Evolutionary conservation across 2,329 filamentous ascomycete genomes (phyloP).

Genomic region (Aspergillus sp.): DNA sequence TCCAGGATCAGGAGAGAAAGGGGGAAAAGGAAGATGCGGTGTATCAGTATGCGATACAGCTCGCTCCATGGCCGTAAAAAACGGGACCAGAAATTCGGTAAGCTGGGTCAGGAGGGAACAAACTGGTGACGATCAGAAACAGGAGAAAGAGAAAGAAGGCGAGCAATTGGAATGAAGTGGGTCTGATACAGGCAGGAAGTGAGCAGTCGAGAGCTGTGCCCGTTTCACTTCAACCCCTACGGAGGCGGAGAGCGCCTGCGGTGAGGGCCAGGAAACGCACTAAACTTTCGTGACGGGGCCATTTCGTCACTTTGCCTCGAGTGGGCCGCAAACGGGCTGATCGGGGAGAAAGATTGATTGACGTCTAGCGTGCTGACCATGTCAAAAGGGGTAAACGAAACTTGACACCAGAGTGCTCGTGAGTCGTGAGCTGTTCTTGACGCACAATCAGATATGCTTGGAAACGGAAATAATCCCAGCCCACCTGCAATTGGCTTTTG

Average conservation of each 20-base stretch:
- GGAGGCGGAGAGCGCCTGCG: conserved; percentile 9
- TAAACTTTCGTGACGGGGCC: not conserved
- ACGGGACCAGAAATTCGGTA: conserved; percentile 1
- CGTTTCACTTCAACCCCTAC: conserved; percentile 1
- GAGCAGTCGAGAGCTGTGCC: conserved; percentile 17
- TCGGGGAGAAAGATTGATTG: conserved; percentile 20
- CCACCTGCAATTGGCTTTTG: not conserved
- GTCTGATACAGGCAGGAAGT: conserved; percentile 15
- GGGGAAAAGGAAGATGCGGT: conserved; percentile 6
- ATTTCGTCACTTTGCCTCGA: conserved; percentile 16
- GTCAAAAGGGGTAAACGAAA: conserved; percentile 12
- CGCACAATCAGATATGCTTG: not conserved
- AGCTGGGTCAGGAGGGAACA: conserved; percentile 4
- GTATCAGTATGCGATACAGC: not conserved
- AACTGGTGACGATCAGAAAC: conserved; percentile 15
- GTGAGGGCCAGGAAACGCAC: conserved; percentile 11
- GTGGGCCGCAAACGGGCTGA: conserved; percentile 20
- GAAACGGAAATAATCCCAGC: not conserved
- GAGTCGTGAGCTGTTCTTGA: not conserved
- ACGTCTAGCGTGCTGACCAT: conserved; percentile 16
- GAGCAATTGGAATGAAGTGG: conserved; percentile 11
- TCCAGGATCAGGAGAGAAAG: conserved; percentile 1
- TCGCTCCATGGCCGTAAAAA: not conserved
- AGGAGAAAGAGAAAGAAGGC: not conserved
- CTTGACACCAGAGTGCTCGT: not conserved